Evolutionary conservation across 305 asterid genomes (phyloP).

Genomic region (Ilex paraguariensis): DNA sequence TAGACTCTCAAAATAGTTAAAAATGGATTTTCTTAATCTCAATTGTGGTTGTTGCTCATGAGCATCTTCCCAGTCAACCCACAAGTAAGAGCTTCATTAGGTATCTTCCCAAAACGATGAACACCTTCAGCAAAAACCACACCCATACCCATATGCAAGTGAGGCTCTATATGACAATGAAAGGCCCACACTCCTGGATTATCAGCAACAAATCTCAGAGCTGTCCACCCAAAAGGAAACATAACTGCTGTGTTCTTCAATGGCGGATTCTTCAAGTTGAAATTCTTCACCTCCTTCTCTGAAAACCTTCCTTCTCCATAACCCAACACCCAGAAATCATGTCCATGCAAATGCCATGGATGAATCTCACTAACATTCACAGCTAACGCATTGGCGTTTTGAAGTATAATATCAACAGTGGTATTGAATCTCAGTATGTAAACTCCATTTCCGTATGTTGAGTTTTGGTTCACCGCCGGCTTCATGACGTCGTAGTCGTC

Average conservation of each 20-base stretch:
- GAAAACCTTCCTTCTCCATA: neutral
- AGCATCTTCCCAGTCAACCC: slow-evolving; percentile 1
- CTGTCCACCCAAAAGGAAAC: slow-evolving; percentile 2
- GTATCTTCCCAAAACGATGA: neutral
- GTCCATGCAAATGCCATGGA: slow-evolving; percentile 9
- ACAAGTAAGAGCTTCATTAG: neutral
- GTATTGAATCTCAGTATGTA: neutral
- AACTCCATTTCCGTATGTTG: neutral
- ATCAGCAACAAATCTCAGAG: slow-evolving; percentile 2
- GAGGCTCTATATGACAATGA: slow-evolving; percentile 5
- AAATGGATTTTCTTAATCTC: neutral
- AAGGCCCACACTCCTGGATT: slow-evolving; percentile 7
- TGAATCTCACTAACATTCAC: neutral
- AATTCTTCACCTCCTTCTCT: neutral
- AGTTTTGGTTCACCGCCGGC: neutral
- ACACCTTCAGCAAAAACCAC: slow-evolving; percentile 5
- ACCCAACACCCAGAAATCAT: slow-evolving; percentile 6
- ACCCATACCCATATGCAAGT: slow-evolving; percentile 2
- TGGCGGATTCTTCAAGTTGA: neutral
- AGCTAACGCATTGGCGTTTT: neutral
- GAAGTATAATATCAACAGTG: neutral
- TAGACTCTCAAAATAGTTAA: too few species aligned
- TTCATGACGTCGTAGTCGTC: neutral
- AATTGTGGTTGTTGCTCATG: neutral
- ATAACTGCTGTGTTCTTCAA: slow-evolving; percentile 3